These are phyloP conservation scores for Skeletonema potamos DNA, from an alignment of 108 stramenopile genomes.

Conservation along the genomic window DNA sequence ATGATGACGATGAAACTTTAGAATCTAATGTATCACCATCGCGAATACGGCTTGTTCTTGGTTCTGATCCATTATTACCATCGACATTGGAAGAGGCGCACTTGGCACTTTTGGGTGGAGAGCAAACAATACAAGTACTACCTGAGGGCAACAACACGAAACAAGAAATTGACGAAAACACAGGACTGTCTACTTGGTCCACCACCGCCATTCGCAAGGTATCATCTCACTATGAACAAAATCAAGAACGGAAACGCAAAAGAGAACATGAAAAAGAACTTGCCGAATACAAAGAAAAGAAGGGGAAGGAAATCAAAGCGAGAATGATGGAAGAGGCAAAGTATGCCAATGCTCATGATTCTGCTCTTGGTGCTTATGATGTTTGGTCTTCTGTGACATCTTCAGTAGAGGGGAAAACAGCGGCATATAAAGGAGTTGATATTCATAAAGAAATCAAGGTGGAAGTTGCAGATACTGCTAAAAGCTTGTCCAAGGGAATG, in stretches of 20 bases:
- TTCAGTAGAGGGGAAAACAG: conserved; percentile 20
- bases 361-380: conserved; percentile 84
- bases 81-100: conserved; percentile 80
- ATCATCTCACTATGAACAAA: conserved; percentile 60
- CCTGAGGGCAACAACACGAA: conserved; percentile 8
- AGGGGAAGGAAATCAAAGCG: conserved; percentile 40
- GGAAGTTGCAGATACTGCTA: conserved; percentile 52
- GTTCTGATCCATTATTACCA: conserved; percentile 67
- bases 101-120: conserved; percentile 69
- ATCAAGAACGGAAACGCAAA: conserved; percentile 65
- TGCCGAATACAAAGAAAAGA: conserved; percentile 49
- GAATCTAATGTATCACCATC: conserved; percentile 60
- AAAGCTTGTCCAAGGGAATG: conserved; percentile 51
- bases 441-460: conserved; percentile 58
- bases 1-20: conserved; percentile 72
- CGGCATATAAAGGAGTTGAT: conserved; percentile 78
- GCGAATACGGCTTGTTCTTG: conserved; percentile 68
- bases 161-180: conserved; percentile 64
- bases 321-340: conserved; percentile 83
- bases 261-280: conserved; percentile 41
- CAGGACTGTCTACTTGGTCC: conserved; percentile 74
- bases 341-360: conserved; percentile 79
- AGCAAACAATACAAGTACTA: conserved; percentile 49
- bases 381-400: conserved; percentile 48
- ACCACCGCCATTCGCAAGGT: conserved; percentile 69